A percentile compares a stretch with the other conserved stretches of the same genome.
Conservation (phyloP, 2,329 filamentous ascomycete species). For the Aspergillus amoenus region DNA sequence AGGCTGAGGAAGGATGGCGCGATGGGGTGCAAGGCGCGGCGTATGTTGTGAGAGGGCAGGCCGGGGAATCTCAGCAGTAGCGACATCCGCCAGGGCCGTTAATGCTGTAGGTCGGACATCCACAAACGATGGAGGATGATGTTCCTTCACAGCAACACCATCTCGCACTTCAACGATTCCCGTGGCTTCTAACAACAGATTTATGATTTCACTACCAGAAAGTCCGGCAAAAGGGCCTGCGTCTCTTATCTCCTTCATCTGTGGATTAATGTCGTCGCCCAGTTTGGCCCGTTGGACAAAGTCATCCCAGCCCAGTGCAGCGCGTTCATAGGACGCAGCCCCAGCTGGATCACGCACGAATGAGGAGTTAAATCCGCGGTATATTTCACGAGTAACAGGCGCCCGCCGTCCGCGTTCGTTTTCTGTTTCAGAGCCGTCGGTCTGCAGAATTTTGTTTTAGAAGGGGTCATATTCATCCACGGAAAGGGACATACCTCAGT, state of each 20-base stretch:
- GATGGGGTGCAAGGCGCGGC: slow-evolving; percentile 40
- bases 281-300: slow-evolving; percentile 41
- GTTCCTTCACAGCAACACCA: slow-evolving; percentile 8
- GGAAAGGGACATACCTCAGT: slow-evolving; percentile 32
- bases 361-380: slow-evolving; percentile 37
- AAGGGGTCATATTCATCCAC: slow-evolving; percentile 8
- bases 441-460: slow-evolving; percentile 21
- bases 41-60: slow-evolving; percentile 42
- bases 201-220: slow-evolving; percentile 24
- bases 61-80: slow-evolving; percentile 31
- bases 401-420: slow-evolving; percentile 25
- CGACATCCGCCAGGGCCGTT: slow-evolving; percentile 36
- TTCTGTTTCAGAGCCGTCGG: slow-evolving; percentile 33
- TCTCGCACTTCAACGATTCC: slow-evolving; percentile 20
- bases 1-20: slow-evolving; percentile 32
- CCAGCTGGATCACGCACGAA: slow-evolving; percentile 35
- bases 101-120: slow-evolving; percentile 29
- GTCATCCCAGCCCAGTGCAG: slow-evolving; percentile 39
- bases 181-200: slow-evolving; percentile 31
- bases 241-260: slow-evolving; percentile 39
- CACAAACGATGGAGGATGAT: slow-evolving; percentile 7
- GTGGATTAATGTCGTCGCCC: slow-evolving; percentile 38
- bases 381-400: slow-evolving; percentile 25
- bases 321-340: slow-evolving; percentile 36
- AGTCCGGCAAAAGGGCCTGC: slow-evolving; percentile 24